Base-by-base conservation (phyloP, 345 rosid genomes). In the Chamaenerion angustifolium region DNA sequence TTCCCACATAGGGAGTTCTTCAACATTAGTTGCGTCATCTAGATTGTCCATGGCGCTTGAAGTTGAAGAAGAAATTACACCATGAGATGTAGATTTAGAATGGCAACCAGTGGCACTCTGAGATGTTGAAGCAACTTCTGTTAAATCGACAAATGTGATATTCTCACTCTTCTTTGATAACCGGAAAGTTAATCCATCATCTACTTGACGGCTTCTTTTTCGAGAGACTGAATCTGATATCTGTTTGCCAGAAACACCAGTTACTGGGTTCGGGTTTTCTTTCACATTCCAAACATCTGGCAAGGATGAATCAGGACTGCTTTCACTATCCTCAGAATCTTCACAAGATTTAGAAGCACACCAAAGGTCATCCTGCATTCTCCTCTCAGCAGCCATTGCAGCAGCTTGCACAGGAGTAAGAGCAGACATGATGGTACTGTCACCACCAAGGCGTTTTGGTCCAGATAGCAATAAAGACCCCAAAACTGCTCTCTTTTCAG, bases 351-450 rank as follows among this genome's bases (percentile, higher is more conserved):
- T 74, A 48, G 93, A 92, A 56, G 78, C 96, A 58, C 96, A 84
- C 89, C 95, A 80, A 12, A 92, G 64, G 53, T 83, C 95, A 74
- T 87, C 95, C 66, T 73, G 80, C 13, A 78, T 57, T 56, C 96
- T 71, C 64, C 95, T 92, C 80, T 87, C 96, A 12, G 95, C 93
- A 47, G 96, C 98, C 95, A 87, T 83, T 3, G 93, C 95, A 52
- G 95, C 95, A 49, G 96, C 98, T 72, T 87, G 96, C 19, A 74
- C 56, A 48, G 96, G 98, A 67, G 79, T 83, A 46, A 87, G 95
- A 31, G 80, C 81, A 53, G 37, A 72, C 98, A 76, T 92, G 15
- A 87, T 71, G 70, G 55, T 64, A 74, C 68, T 75, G 57, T 84
- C 81, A 53, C 98, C 93, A 5, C 98, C 98, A 51, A 87, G 83